phyloP scores from a whole-genome alignment of 1,139 yeast genomes.

The Torulaspora globosa region DNA sequence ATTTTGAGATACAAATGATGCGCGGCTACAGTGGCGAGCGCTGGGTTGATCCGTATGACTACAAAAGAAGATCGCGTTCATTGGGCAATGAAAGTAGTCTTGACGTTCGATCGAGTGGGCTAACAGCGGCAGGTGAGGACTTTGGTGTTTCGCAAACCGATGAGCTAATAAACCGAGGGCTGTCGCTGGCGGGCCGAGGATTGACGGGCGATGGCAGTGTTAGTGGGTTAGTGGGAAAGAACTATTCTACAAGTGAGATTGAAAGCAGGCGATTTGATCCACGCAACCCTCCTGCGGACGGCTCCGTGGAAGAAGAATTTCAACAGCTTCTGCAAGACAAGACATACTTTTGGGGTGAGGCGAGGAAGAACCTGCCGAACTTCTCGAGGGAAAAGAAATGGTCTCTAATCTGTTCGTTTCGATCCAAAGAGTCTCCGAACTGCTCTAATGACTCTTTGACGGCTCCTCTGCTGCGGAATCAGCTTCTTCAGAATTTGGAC shows the following conservation, averaged over 20 bases:
- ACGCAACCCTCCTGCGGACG: slow-evolving; percentile 16
- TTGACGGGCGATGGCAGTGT: slow-evolving; percentile 9
- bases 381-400: slow-evolving; percentile 27
- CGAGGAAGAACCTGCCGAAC: slow-evolving; percentile 20
- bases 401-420: slow-evolving; percentile 26
- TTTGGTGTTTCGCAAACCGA: background rate
- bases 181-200: slow-evolving; percentile 15
- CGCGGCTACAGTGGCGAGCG: slow-evolving; percentile 6
- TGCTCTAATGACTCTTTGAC: slow-evolving; percentile 7
- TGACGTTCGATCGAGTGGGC: background rate
- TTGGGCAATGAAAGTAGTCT: slow-evolving; percentile 9
- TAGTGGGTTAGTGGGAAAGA: slow-evolving; percentile 14
- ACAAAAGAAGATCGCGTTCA: slow-evolving; percentile 15
- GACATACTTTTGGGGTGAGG: slow-evolving; percentile 27
- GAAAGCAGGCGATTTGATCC: slow-evolving; percentile 10
- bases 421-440: slow-evolving; percentile 6
- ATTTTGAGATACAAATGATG: slow-evolving; percentile 2
- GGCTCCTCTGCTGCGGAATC: slow-evolving; percentile 2
- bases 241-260: slow-evolving; percentile 16
- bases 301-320: slow-evolving; percentile 22
- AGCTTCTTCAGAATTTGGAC: slow-evolving; percentile 11
- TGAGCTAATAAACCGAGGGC: slow-evolving; percentile 12
- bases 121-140: background rate
- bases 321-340: slow-evolving; percentile 22
- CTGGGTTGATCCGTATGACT: slow-evolving; percentile 16